phyloP scores from a whole-genome alignment of 225 moss, liverwort and hornwort genomes.

The Polytrichum formosum region DNA sequence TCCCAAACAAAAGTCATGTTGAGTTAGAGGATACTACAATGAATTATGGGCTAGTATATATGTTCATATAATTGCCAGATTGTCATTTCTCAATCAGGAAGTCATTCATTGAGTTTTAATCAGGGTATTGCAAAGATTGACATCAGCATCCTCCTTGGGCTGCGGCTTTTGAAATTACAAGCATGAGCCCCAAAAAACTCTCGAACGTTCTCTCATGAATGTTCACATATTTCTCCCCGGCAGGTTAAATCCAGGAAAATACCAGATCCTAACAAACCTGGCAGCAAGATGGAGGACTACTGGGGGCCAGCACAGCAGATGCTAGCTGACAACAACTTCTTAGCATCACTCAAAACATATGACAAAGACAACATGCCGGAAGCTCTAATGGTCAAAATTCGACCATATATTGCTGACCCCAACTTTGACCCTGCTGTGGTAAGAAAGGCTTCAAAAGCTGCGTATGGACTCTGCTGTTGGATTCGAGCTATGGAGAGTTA shows the following conservation, averaged over 20 bases:
- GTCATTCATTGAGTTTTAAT: neutral
- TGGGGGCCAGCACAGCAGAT: slow-evolving; percentile 88
- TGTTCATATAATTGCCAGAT: no score
- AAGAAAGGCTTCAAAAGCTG: slow-evolving; percentile 83
- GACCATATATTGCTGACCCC: slow-evolving; percentile 59
- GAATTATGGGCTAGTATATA: no score
- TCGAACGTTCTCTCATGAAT: no score
- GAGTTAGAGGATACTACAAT: no score
- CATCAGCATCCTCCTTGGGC: no score
- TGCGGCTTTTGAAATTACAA: no score
- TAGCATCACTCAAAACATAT: slow-evolving; percentile 57
- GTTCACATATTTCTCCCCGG: neutral
- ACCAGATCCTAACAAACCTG: slow-evolving; percentile 72
- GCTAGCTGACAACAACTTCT: slow-evolving; percentile 67
- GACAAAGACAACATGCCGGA: slow-evolving; percentile 73
- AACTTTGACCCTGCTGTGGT: slow-evolving; percentile 72
- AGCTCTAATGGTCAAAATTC: slow-evolving; percentile 46
- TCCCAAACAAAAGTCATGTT: no score
- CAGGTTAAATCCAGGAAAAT: slow-evolving; percentile 72
- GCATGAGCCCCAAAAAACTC: no score
- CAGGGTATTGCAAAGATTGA: no score
- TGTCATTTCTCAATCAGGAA: no score
- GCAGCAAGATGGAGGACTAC: slow-evolving; percentile 78
- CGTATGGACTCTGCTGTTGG: slow-evolving; percentile 88
- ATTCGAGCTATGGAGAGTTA: slow-evolving; percentile 88